Percentiles rank a stretch among this genome's conserved stretches.
These are phyloP conservation scores for Beta vulgaris DNA, from an alignment of 148 eudicot species.

Conservation along the genomic window DNA sequence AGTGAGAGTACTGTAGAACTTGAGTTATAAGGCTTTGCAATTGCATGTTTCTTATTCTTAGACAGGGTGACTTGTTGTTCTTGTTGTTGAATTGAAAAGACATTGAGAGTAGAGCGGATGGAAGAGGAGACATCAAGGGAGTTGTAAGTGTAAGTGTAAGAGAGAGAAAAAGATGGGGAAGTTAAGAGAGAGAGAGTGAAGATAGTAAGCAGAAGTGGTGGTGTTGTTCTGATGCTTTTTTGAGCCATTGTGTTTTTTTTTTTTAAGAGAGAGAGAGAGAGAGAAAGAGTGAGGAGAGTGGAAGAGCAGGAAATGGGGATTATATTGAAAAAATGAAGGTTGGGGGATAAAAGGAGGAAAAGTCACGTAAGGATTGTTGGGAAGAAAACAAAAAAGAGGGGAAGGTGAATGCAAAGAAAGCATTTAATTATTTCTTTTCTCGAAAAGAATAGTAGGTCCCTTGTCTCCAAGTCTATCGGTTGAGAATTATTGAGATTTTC, in stretches of 20 bases:
- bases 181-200: constrained; percentile 24
- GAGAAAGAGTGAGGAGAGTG: neutral
- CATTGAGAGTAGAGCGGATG: constrained; percentile 33
- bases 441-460: too few relatives aligned
- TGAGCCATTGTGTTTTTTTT: neutral
- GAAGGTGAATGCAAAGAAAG: neutral
- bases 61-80: neutral
- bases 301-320: neutral
- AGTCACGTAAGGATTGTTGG: constrained; percentile 30
- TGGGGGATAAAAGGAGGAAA: neutral
- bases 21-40: neutral
- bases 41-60: neutral
- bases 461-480: too few relatives aligned
- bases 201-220: neutral
- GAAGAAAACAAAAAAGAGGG: constrained; percentile 12
- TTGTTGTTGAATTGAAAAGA: constrained; percentile 29
- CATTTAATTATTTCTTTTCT: too few relatives aligned
- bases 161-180: neutral
- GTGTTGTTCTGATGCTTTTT: neutral
- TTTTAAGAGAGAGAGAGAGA: neutral
- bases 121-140: constrained; percentile 51
- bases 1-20: constrained; percentile 11
- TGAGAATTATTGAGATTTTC: too few relatives aligned
- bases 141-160: neutral
- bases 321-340: neutral